phyloP scores from a whole-genome alignment of 345 rosid genomes.

The Gynandropsis gynandra region DNA sequence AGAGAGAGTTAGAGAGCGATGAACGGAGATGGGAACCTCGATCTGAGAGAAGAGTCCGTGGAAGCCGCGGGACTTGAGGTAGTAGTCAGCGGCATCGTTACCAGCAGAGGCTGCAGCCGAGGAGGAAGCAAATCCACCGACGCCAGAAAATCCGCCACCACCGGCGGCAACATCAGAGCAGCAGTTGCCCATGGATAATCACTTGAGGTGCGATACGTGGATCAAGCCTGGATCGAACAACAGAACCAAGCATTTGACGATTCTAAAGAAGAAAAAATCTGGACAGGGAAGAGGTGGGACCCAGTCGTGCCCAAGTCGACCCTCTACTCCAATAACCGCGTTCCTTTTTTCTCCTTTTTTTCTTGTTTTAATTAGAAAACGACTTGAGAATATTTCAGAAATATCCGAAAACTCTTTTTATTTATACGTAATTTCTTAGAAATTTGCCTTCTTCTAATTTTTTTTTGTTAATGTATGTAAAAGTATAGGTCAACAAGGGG shows the following conservation, averaged over 20 bases:
- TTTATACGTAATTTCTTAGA: too few species aligned
- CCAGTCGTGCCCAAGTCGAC: not conserved
- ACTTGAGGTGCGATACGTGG: not conserved
- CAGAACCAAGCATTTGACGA: constrained; percentile 13
- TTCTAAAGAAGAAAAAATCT: constrained; percentile 4
- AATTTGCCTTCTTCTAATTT: too few species aligned
- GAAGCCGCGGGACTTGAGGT: constrained; percentile 63
- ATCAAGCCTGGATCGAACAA: constrained; percentile 6
- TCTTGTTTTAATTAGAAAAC: not conserved
- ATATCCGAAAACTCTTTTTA: too few species aligned
- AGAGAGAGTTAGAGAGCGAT: too few species aligned
- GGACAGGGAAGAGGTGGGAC: constrained; percentile 17
- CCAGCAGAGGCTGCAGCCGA: constrained; percentile 23
- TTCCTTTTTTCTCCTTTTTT: too few species aligned
- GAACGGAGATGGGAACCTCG: constrained; percentile 46
- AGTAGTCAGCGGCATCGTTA: constrained; percentile 68
- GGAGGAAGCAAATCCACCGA: constrained; percentile 45
- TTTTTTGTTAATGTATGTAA: too few species aligned
- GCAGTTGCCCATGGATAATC: constrained; percentile 70
- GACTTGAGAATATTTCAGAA: not conserved
- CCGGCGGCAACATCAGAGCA: constrained; percentile 45
- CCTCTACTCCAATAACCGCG: too few species aligned
- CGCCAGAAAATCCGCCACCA: constrained; percentile 53
- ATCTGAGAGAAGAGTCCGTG: constrained; percentile 64
- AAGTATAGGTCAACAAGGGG: too few species aligned